phyloP scores from a whole-genome alignment of 192 early-diverging fungal genomes.

The Coemansia sp. region DNA sequence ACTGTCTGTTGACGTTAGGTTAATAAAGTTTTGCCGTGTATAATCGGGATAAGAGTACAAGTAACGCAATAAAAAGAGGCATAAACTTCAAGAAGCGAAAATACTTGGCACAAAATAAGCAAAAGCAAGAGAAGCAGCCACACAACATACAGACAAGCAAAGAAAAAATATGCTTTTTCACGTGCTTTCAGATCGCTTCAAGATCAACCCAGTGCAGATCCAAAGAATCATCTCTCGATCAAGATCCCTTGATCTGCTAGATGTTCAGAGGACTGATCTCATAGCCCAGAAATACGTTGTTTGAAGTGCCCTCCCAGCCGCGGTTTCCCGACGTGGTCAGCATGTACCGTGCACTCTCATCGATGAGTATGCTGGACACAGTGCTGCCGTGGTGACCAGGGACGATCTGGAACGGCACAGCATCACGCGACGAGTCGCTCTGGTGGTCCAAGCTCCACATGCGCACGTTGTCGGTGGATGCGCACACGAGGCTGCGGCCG shows the following conservation, averaged over 20 bases:
- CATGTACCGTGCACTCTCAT: conserved; percentile 76
- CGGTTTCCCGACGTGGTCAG: conserved; percentile 89
- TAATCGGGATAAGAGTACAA: no score
- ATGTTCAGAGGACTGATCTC: conserved; percentile 61
- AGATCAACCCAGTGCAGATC: neutral
- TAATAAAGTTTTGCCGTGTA: no score
- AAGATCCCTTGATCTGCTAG: no score
- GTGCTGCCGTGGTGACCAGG: conserved; percentile 92
- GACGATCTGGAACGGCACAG: conserved; percentile 87
- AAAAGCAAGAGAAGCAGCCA: neutral
- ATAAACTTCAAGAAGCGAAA: no score
- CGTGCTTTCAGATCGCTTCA: neutral
- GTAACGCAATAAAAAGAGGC: neutral
- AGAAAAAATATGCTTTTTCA: neutral
- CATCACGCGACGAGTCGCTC: conserved; percentile 37
- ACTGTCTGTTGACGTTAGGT: no score
- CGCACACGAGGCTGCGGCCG: conserved; percentile 78
- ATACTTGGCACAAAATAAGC: no score
- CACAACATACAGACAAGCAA: no score
- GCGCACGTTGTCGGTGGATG: conserved; percentile 90
- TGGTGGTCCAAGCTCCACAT: conserved; percentile 78
- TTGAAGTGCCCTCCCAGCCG: conserved; percentile 93
- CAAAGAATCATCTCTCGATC: neutral
- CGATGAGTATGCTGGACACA: conserved; percentile 68
- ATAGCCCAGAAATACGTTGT: conserved; percentile 85